Percentiles rank a stretch among this genome's conserved stretches.
These are phyloP conservation scores for Clitoria ternatea DNA, from an alignment of 306 rosid genomes.

Conservation along the genomic window DNA sequence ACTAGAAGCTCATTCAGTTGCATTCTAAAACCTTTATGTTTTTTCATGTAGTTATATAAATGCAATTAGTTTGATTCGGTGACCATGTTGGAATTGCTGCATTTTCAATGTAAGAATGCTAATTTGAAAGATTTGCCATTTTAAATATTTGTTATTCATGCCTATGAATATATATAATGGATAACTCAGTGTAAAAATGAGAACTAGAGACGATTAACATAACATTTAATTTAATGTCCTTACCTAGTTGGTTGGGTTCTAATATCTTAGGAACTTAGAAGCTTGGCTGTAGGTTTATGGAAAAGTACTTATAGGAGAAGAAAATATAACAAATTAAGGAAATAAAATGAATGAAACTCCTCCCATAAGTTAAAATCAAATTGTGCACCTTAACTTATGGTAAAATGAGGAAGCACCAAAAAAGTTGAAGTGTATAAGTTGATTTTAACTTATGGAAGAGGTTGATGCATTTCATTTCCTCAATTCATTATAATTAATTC, in stretches of 20 bases:
- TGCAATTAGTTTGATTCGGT: background rate
- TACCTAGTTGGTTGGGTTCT: background rate
- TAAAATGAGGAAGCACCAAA: no score
- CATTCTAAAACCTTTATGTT: background rate
- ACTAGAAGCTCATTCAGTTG: background rate
- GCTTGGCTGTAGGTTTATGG: background rate
- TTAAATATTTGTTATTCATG: background rate
- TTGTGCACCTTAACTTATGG: no score
- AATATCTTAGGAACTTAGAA: background rate
- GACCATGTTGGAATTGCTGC: background rate
- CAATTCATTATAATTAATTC: no score
- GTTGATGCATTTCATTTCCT: no score
- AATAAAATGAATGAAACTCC: no score
- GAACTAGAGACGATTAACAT: background rate
- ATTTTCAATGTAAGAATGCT: background rate
- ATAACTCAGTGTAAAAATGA: background rate
- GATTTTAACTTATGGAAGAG: no score
- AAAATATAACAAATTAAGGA: no score
- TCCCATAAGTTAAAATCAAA: no score
- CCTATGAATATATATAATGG: background rate
- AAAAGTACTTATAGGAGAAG: no score
- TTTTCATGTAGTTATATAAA: background rate
- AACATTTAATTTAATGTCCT: background rate
- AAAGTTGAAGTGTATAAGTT: no score
- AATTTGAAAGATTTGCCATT: background rate